Evolutionary conservation across 2,329 filamentous ascomycete genomes (phyloP), one percentile per base, ranked within the genome.

Genomic region (Beauveria pseudobassiana): DNA sequence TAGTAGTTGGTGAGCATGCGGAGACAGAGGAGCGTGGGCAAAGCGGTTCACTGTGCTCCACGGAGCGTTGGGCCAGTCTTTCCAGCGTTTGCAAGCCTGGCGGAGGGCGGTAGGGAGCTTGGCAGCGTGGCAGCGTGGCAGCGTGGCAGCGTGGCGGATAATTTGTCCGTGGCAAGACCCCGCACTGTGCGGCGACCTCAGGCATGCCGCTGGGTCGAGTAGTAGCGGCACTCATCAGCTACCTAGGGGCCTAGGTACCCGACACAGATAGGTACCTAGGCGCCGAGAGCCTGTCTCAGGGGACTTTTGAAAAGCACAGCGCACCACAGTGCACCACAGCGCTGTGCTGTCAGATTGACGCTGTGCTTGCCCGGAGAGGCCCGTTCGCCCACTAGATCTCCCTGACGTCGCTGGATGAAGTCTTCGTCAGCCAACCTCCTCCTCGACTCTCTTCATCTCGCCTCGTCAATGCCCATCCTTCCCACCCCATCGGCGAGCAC

Each of bases 391-490:
- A 61, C 53, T 57, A 46, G 26, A 51, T 53, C 60, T 62, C 60
- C 60, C 60, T 62, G 53, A 56, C 60, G 45, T 62, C 53, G 60
- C 46, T 50, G 43, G 40, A 50, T 40, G 50, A 55, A 62, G 53
- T 51, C 60, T 57, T 62, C 52, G 45, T 62, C 60, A 56, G 60
- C 60, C 60, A 62, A 62, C 60, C 60, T 62, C 60, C 60, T 61
- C 59, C 22, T 45, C 60, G 14, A 40, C 30, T 22, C 46, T 51
- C 40, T 38, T 56, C 53, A 51, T 57, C 45, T 62, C 46, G 53
- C 60, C 40, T 57, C 20, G 52, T 24, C 52, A 62, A 18, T 28
- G 51, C 53, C 9, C 43, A 57, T 62, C 40, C n/a, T 28, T 59
- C 46, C 22, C 34, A 54, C 20, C 34, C 26, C 49, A 48, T 60